Evolutionary conservation across 257 asterid species (phyloP), one percentile per base, ranked within the genome.

Genomic region (Primulina huaijiensis): DNA sequence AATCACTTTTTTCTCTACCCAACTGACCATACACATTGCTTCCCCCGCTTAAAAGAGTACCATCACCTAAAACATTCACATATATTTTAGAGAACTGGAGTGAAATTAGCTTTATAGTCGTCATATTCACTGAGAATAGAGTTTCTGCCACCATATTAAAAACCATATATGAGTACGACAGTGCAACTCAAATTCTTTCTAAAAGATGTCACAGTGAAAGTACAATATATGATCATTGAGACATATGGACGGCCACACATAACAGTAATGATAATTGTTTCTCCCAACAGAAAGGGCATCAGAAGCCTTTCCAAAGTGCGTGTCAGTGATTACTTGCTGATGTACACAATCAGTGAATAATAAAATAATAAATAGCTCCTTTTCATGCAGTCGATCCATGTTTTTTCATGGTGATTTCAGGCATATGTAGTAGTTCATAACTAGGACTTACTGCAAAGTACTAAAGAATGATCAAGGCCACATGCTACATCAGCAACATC

Each of bases 381-480:
- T 12, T 43, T 43, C 53, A 43, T 43, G n/a, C n/a, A 43, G 53
- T 12, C 8, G n/a, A 3, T 12, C 53, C 53, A 43, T 43, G 46
- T 43, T 43, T 43, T 11, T 12, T 12, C n/a, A 2, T 2, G 3
- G 53, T 43, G 46, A 38, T 38, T 38, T 38, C 63, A 61, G 16
- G 33, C 25, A 38, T 57, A 60, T 43, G 29, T 35, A 30, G 2
- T 8, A 30, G 67, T 35, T 33, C 64, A 27, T 57, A 40, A 64
- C 16, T 56, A 67, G 23, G 23, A 77, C 97, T 84, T 78, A 91
- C 99, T 43, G 72, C 90, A 81, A 62, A 94, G 74, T 69, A 91
- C 81, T 53, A 94, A 74, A 62, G 99, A 89, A 77, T 91, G 97
- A 73, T 94, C 97, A 58, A 86, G 97, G 66, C 99, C 99, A 62